Evolutionary conservation across 164 flowering plant species (phyloP).

Genomic region (Dillenia turbinata): DNA sequence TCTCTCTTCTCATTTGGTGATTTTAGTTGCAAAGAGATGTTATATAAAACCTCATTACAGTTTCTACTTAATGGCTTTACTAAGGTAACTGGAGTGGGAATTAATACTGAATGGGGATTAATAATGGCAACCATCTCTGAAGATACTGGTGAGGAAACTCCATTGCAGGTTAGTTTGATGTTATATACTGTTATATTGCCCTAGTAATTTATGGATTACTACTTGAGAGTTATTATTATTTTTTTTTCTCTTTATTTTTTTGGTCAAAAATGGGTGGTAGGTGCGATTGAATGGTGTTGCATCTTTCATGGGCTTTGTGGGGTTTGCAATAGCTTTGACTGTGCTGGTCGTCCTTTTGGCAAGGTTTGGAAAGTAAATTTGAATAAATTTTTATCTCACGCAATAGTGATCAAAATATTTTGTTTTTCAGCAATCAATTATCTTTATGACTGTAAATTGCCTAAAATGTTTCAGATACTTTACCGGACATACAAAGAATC

Average conservation of each 20-base stretch:
- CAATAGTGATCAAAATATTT: too few relatives aligned
- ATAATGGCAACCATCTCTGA: constrained; percentile 96
- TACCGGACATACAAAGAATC: constrained; percentile 59
- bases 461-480: constrained; percentile 47
- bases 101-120: constrained; percentile 97
- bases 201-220: not conserved
- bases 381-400: too few relatives aligned
- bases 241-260: too few relatives aligned
- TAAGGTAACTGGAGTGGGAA: constrained; percentile 91
- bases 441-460: too few relatives aligned
- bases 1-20: too few relatives aligned
- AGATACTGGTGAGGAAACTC: constrained; percentile 97
- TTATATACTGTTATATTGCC: not conserved
- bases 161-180: constrained; percentile 69
- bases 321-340: constrained; percentile 66
- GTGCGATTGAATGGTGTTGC: constrained; percentile 96
- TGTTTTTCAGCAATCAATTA: too few relatives aligned
- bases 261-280: constrained; percentile 23
- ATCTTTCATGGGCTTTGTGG: constrained; percentile 87
- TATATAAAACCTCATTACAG: too few relatives aligned
- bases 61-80: not conserved
- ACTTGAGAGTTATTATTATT: not conserved
- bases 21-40: too few relatives aligned
- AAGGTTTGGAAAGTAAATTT: constrained; percentile 37
- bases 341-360: constrained; percentile 70